A percentile compares a stretch with the other conserved stretches of the same genome.
phyloP scores from a whole-genome alignment of 106 monocot genomes.

The Xerophyta viscosa region DNA sequence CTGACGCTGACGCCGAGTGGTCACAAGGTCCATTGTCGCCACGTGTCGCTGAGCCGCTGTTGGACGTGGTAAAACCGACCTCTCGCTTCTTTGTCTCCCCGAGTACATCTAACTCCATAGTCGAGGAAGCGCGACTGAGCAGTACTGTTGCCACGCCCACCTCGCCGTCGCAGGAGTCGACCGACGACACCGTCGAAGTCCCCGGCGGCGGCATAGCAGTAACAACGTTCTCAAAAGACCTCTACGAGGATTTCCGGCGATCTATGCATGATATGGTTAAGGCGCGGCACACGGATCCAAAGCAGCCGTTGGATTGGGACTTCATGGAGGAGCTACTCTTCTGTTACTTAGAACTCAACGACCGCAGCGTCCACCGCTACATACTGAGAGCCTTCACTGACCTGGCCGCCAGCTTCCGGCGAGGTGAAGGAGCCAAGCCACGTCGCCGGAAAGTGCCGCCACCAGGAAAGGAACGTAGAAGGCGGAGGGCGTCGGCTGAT shows the following conservation, averaged over 20 bases:
- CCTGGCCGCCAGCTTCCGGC: constrained; percentile 32
- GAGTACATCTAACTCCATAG: constrained; percentile 8
- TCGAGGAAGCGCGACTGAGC: constrained; percentile 3
- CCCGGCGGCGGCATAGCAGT: constrained; percentile 27
- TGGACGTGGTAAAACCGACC: not conserved
- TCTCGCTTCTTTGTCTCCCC: constrained; percentile 30
- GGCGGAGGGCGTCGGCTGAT: constrained; percentile 1
- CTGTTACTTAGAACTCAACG: constrained; percentile 78
- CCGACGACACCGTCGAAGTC: not conserved
- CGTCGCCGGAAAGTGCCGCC: not conserved
- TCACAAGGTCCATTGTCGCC: not conserved
- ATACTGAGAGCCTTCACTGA: constrained; percentile 67
- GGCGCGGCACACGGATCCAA: constrained; percentile 4
- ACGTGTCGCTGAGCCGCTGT: not conserved
- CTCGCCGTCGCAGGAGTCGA: not conserved
- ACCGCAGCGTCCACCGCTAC: constrained; percentile 55
- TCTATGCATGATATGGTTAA: constrained; percentile 66
- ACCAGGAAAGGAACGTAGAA: not conserved
- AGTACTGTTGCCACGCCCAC: constrained; percentile 6
- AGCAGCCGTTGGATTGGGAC: constrained; percentile 71
- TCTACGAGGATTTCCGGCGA: constrained; percentile 45
- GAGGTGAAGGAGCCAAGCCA: not conserved
- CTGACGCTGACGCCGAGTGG: not conserved
- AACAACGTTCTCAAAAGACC: constrained; percentile 50
- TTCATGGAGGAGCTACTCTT: constrained; percentile 80